Evolutionary conservation across 2,329 filamentous ascomycete genomes (phyloP), one percentile per base, ranked within the genome.

Genomic region (Gnomoniopsis smithogilvyi): DNA sequence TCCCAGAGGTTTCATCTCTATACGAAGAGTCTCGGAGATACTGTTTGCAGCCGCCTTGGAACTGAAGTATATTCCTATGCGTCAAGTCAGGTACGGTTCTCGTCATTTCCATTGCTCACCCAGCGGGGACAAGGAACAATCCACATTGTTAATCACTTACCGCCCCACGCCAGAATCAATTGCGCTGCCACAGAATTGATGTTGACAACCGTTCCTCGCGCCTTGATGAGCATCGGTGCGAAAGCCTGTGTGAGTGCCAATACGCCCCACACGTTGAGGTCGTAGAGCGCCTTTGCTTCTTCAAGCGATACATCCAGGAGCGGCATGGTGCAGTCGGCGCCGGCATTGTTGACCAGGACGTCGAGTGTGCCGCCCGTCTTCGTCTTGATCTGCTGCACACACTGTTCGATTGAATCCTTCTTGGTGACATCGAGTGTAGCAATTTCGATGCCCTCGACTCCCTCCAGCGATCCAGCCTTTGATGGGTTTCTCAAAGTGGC

Each of bases 321-420:
- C 1, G 76, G 77, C 58, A 67, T 67, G 11, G 67, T 62, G n/a
- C 68, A 68, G n/a, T 63, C 64, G 2, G 56, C 51, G 2, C 73
- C 77, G 14, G 77, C 74, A 56, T 80, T 80, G 65, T 79, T 79
- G 57, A 80, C 65, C 0, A 78, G 65, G 34, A 68, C 65, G 56
- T 77, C 69, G 10, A 78, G 66, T 2, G 52, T 68, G 14, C 73
- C 73, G 12, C 67, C 68, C 0, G 72, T 74, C 17, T 61, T 21
- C 8, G 55, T 56, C 26, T 60, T 61, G 33, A 71, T 61, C 3
- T 47, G 17, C 3, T 51, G 52, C 21, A 64, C 65, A 33, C 63
- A 64, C 4, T 33, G 45, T 1, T 54, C 46, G 26, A 73, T 68
- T 1, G 69, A 71, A 4, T 64, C 21, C 2, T 46, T 15, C 2